A percentile compares a stretch with the other conserved stretches of the same genome.
These are phyloP conservation scores for Solanum pinnatisectum DNA, from an alignment of 257 asterid species.

Conservation along the genomic window DNA sequence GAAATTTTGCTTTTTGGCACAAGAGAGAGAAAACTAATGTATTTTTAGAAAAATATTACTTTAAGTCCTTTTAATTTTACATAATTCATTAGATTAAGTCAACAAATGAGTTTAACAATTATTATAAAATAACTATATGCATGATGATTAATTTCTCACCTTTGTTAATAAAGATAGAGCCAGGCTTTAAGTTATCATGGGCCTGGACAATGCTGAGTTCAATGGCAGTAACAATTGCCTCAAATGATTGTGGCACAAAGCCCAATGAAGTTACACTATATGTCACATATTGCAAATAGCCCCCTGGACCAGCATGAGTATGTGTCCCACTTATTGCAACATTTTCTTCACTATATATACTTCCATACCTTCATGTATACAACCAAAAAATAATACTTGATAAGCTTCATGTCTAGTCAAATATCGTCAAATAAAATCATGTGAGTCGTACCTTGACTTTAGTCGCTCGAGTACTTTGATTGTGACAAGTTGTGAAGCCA, in stretches of 20 bases:
- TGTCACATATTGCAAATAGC: slow-evolving; percentile 48
- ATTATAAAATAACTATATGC: not conserved
- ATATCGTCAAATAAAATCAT: not conserved
- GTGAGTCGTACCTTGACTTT: too few species aligned
- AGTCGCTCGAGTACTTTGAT: slow-evolving; percentile 40
- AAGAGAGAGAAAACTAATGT: not conserved
- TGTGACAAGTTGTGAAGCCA: slow-evolving; percentile 65
- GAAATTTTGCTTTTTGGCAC: not conserved
- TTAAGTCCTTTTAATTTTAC: not conserved
- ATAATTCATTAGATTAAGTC: not conserved
- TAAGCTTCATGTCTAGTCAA: not conserved
- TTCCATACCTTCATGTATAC: slow-evolving; percentile 33
- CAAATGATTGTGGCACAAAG: slow-evolving; percentile 54
- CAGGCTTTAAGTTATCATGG: slow-evolving; percentile 35
- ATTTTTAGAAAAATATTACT: not conserved
- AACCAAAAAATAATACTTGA: not conserved
- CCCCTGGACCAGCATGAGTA: slow-evolving; percentile 70
- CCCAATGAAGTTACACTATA: slow-evolving; percentile 50
- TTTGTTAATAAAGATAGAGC: slow-evolving; percentile 33
- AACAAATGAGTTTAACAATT: not conserved
- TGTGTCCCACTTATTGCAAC: slow-evolving; percentile 63
- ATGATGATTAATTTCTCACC: slow-evolving; percentile 13
- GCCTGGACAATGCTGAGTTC: slow-evolving; percentile 53
- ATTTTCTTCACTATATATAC: slow-evolving; percentile 40
- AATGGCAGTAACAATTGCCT: slow-evolving; percentile 39